Base-by-base conservation (phyloP, 352 stramenopile genomes). In the Phytopythium vexans region DNA sequence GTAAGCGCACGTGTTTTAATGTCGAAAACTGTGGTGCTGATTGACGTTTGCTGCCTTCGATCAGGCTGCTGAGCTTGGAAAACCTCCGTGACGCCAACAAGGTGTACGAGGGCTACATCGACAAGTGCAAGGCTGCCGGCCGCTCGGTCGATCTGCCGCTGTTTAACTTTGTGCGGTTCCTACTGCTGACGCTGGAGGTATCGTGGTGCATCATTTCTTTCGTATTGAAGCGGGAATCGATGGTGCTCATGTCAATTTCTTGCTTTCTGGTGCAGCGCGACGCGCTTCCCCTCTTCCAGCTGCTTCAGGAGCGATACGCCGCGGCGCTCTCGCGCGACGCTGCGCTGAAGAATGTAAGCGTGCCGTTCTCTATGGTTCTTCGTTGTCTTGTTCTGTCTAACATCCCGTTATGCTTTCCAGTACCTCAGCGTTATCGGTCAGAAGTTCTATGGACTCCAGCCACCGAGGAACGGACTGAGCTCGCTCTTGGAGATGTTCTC, bases 21-120 rank as follows among this genome's bases (percentile, higher is more conserved):
- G 40, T 52, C 45, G 34, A 61, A 7, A 9, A 47, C 10, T 3
- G 31, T 46, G 4, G 41, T 60, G 11, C 57, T 58, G 37, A 34
- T 37, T 56, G 38, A 2, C 51, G 15, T 45, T 51, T 55, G 8
- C 14, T 51, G 41, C 3, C 42, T 36, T 54, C 14, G 9, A 11
- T 7, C 47, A 94, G 85, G 58, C 50, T 95, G 27, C 41, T 91
- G 51, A 90, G 78, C 46, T 54, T 94, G 32, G 81, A 95, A 61
- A 95, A 95, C 59, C 55, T 95, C n/a, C 78, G 84, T 10, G 86
- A 95, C 40, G 83, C 86, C 6, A 94, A 95, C 56, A 68, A 78
- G 31, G 77, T 95, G 33, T 80, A 89, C 51, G 76, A 92, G 4
- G 58, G 61, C 33, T 92, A 89, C 37, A 52, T 89, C 32, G 68